Percentiles rank a stretch among this genome's conserved stretches.
phyloP scores from a whole-genome alignment of 768 basidiomycete species.

The Russula griseocarnosa region DNA sequence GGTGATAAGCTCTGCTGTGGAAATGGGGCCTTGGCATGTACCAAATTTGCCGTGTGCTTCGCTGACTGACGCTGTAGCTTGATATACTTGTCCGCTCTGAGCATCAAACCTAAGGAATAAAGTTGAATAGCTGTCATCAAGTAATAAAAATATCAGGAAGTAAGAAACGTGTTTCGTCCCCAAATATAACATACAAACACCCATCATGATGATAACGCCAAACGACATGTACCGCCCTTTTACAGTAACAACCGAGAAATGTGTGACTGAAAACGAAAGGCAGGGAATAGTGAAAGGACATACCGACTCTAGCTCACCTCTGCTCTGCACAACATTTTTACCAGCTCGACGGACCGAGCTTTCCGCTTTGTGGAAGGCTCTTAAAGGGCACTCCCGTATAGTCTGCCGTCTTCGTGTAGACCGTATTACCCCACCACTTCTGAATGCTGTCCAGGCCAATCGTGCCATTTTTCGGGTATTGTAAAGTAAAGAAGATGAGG shows the following conservation, averaged over 20 bases:
- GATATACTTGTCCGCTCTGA: too few relatives aligned
- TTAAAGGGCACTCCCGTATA: constrained; percentile 22
- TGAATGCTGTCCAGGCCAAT: constrained; percentile 54
- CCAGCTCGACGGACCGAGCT: constrained; percentile 27
- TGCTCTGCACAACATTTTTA: background rate
- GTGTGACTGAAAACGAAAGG: too few relatives aligned
- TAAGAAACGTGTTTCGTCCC: constrained; percentile 46
- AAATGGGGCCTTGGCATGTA: constrained; percentile 38
- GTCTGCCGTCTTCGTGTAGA: constrained; percentile 36
- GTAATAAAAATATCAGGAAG: too few relatives aligned
- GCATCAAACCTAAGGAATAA: constrained; percentile 66
- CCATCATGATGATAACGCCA: too few relatives aligned
- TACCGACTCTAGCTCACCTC: too few relatives aligned
- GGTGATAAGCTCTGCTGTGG: too few relatives aligned
- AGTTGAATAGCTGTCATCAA: constrained; percentile 34
- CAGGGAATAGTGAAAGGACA: too few relatives aligned
- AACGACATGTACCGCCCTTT: too few relatives aligned
- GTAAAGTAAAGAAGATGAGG: constrained; percentile 55
- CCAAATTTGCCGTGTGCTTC: too few relatives aligned
- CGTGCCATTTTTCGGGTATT: constrained; percentile 58
- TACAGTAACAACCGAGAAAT: too few relatives aligned
- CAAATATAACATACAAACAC: constrained; percentile 11
- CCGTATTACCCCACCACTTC: constrained; percentile 69
- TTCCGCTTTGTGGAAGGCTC: constrained; percentile 5
- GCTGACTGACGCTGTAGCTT: too few relatives aligned